Evolutionary conservation across 148 eudicot genomes (phyloP).

Genomic region (Camellia lanceoleosa): DNA sequence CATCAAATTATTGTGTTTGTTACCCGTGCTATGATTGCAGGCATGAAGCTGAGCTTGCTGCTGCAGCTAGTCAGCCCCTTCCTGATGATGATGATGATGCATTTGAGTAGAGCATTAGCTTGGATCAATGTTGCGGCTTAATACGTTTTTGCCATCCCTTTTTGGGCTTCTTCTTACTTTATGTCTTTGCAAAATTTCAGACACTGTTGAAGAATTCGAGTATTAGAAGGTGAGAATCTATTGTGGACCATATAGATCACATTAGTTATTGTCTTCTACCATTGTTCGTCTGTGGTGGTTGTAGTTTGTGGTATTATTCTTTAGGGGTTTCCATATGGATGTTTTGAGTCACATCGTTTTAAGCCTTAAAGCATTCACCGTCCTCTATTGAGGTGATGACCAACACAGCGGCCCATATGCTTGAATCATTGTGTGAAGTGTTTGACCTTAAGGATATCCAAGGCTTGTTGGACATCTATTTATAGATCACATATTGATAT

Average conservation of each 20-base stretch:
- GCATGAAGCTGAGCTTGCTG: constrained; percentile 23
- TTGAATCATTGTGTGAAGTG: neutral
- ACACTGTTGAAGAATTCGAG: neutral
- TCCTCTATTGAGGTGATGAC: neutral
- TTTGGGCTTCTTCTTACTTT: neutral
- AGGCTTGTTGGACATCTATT: neutral
- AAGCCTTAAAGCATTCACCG: neutral
- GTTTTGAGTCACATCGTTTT: neutral
- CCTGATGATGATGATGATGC: constrained; percentile 16
- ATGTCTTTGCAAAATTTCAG: neutral
- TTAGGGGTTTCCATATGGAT: neutral
- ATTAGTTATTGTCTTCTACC: neutral
- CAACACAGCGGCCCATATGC: neutral
- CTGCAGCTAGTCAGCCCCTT: constrained; percentile 14
- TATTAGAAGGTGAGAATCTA: neutral
- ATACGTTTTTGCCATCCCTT: neutral
- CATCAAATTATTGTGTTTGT: neutral
- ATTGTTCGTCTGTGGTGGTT: neutral
- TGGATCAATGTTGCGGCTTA: neutral
- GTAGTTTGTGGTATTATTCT: neutral
- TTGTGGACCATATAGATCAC: neutral
- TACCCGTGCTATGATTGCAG: neutral
- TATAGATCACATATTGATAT: neutral
- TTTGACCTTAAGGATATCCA: neutral
- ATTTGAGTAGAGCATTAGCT: constrained; percentile 2